Percentiles rank a stretch among this genome's conserved stretches.
These are phyloP conservation scores for Dianthus caryophyllus DNA, from an alignment of 148 eudicot species.

Conservation along the genomic window DNA sequence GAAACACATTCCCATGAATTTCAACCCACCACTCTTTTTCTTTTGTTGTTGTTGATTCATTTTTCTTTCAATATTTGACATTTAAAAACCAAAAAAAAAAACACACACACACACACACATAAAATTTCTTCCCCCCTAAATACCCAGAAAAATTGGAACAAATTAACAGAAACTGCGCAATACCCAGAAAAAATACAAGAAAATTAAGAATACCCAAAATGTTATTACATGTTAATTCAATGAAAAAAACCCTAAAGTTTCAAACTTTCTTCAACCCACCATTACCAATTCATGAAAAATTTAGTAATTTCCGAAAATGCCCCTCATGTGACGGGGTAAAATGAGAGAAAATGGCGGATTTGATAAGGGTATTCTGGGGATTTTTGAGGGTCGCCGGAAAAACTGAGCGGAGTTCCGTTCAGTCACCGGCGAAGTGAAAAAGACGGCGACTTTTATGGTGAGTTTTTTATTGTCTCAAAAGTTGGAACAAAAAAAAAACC, in stretches of 20 bases:
- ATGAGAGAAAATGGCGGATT: conserved; percentile 5
- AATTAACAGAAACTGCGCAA: neutral
- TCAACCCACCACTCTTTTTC: conserved; percentile 36
- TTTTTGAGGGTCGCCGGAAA: neutral
- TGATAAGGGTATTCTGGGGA: conserved; percentile 21
- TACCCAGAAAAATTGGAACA: neutral
- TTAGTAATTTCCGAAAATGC: neutral
- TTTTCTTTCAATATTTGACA: conserved; percentile 31
- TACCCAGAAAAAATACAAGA: neutral
- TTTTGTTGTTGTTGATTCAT: conserved; percentile 33
- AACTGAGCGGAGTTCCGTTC: too few relatives aligned
- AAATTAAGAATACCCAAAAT: conserved; percentile 6
- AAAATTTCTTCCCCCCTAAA: neutral
- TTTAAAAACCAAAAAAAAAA: too few relatives aligned
- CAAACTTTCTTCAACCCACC: neutral
- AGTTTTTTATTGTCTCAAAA: neutral
- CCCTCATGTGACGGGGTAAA: neutral
- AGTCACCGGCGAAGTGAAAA: neutral
- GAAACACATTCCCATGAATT: conserved; percentile 49
- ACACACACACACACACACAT: neutral
- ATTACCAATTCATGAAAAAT: neutral
- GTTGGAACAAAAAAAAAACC: neutral
- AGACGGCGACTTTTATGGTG: neutral
- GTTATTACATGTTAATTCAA: conserved; percentile 10
- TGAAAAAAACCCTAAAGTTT: conserved; percentile 4